Percentiles rank a stretch among this genome's conserved stretches.
These are phyloP conservation scores for Colletotrichum gloeosporioides DNA, from an alignment of 2,329 filamentous ascomycete genomes.

Conservation along the genomic window DNA sequence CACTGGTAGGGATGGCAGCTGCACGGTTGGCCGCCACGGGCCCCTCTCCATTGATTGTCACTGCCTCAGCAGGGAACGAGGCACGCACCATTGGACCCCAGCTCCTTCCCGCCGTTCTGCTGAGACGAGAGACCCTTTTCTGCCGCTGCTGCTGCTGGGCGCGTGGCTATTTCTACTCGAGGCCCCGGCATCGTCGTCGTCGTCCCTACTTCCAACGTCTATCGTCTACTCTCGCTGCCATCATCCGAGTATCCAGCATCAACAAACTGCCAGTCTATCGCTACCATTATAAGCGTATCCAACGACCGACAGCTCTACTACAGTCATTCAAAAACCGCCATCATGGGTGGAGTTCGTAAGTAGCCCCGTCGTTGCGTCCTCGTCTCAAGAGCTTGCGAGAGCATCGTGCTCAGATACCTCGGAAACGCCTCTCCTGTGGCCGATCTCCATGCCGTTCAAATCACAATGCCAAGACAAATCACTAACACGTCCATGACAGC, in stretches of 20 bases:
- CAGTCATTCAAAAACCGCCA: slow-evolving; percentile 31
- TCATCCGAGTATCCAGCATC: not conserved
- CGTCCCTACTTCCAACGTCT: not conserved
- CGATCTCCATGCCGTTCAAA: not conserved
- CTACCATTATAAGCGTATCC: not conserved
- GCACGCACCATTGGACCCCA: not conserved
- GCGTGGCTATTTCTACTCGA: slow-evolving; percentile 11
- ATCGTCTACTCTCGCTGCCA: not conserved
- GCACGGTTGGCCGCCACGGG: not conserved
- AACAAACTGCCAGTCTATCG: not conserved
- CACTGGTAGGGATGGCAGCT: slow-evolving; percentile 13
- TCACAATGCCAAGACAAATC: slow-evolving; percentile 1
- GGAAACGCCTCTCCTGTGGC: not conserved
- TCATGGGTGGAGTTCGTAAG: slow-evolving; percentile 60
- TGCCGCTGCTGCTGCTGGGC: not conserved
- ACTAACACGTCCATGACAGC: slow-evolving; percentile 37
- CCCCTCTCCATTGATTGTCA: slow-evolving; percentile 14
- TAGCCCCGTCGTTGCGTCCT: slow-evolving; percentile 21
- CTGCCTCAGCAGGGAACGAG: slow-evolving; percentile 3
- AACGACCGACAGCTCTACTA: not conserved
- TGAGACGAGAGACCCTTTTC: slow-evolving; percentile 11
- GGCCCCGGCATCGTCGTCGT: not conserved
- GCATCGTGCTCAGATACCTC: not conserved
- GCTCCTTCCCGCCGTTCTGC: not conserved
- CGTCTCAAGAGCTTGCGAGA: not conserved